A percentile compares a stretch with the other conserved stretches of the same genome.
Evolutionary conservation across 305 asterid species (phyloP).

Genomic region (Fraxinus albicans): DNA sequence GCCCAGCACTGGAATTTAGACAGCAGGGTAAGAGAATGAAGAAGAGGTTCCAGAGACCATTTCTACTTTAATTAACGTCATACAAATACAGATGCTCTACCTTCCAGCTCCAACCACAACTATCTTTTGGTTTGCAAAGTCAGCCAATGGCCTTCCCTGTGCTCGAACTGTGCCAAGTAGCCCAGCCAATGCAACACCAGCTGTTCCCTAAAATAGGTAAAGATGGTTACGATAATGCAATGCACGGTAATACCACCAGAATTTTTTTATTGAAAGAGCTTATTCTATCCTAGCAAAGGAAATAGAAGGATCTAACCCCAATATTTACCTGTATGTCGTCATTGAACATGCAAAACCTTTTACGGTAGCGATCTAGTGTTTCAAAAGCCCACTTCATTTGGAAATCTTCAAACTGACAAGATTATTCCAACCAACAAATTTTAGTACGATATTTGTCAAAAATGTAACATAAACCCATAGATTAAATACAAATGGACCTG

Average conservation of each 20-base stretch:
- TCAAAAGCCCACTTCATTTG: slow-evolving; percentile 99
- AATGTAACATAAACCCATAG: slow-evolving; percentile 15
- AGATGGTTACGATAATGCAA: slow-evolving; percentile 29
- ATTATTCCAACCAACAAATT: slow-evolving; percentile 17
- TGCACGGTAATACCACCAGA: slow-evolving; percentile 16
- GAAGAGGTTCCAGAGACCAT: slow-evolving; percentile 15
- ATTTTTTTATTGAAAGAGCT: slow-evolving; percentile 13
- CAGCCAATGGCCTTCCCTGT: slow-evolving; percentile 87
- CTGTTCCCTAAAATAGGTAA: slow-evolving; percentile 73
- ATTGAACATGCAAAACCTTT: slow-evolving; percentile 98
- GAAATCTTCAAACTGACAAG: slow-evolving; percentile 93
- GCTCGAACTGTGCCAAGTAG: slow-evolving; percentile 96
- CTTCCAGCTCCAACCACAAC: slow-evolving; percentile 99
- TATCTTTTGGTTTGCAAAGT: slow-evolving; percentile 92
- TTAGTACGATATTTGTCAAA: slow-evolving; percentile 19
- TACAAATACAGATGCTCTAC: slow-evolving; percentile 35
- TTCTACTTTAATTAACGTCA: slow-evolving; percentile 7
- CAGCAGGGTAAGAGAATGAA: slow-evolving; percentile 29
- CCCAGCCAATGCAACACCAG: slow-evolving; percentile 99
- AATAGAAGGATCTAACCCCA: slow-evolving; percentile 15
- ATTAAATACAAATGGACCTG: slow-evolving; percentile 59
- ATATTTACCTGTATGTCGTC: slow-evolving; percentile 95
- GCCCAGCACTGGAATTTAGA: slow-evolving; percentile 88
- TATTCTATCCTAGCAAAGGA: slow-evolving; percentile 13
- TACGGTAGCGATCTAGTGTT: slow-evolving; percentile 88